phyloP scores from a whole-genome alignment of 169 alveolate genomes.

The Cryptosporidium sp. region DNA sequence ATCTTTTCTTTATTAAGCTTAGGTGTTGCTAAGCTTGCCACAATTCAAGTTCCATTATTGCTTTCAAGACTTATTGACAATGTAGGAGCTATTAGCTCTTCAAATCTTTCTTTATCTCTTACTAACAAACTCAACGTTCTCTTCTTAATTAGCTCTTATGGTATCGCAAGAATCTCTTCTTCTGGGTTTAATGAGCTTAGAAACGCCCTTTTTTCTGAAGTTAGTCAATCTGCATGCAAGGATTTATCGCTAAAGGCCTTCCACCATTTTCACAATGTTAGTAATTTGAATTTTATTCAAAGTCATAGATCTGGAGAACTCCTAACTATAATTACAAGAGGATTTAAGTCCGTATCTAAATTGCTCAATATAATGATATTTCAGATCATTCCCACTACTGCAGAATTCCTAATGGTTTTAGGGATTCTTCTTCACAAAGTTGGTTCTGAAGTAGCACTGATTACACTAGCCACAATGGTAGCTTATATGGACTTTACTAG shows the following conservation, averaged over 20 bases:
- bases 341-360: slow-evolving; percentile 78
- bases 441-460: slow-evolving; percentile 84
- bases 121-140: neutral
- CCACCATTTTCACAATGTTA: slow-evolving; percentile 76
- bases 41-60: slow-evolving; percentile 81
- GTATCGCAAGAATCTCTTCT: slow-evolving; percentile 67
- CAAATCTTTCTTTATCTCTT: neutral
- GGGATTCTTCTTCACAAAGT: slow-evolving; percentile 85
- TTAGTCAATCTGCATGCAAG: slow-evolving; percentile 79
- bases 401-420: slow-evolving; percentile 85
- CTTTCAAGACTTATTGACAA: slow-evolving; percentile 77
- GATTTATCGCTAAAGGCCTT: slow-evolving; percentile 78
- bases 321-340: slow-evolving; percentile 78
- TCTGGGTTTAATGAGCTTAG: slow-evolving; percentile 81
- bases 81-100: slow-evolving; percentile 29
- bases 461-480: slow-evolving; percentile 84
- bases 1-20: slow-evolving; percentile 28
- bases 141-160: slow-evolving; percentile 34
- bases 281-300: slow-evolving; percentile 81
- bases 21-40: slow-evolving; percentile 78
- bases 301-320: slow-evolving; percentile 81
- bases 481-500: slow-evolving; percentile 85
- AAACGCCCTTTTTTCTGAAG: slow-evolving; percentile 79
- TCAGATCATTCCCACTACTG: slow-evolving; percentile 84
- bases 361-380: slow-evolving; percentile 79